Evolutionary conservation across 2,329 filamentous ascomycete species (phyloP), one percentile per base, ranked within the genome.

Genomic region (Fusarium praegraminearum): DNA sequence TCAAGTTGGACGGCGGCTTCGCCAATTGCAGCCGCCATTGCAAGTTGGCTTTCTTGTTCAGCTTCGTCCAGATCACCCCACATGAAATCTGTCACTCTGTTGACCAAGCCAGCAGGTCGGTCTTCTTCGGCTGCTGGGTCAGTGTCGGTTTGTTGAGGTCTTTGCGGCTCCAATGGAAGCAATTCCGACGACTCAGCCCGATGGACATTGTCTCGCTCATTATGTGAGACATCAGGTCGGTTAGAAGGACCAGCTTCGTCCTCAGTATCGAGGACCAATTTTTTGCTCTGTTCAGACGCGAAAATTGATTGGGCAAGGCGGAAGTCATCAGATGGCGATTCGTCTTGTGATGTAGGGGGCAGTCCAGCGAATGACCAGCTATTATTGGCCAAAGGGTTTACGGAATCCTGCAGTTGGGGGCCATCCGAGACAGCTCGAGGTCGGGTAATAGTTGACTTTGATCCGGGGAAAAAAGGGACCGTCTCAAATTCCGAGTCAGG

Each of bases 401-500:
- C 78, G 4, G 77, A 77, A 11, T 81, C 78, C 6, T 79, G 79
- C 8, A 77, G 74, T 44, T 80, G 80, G 6, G 86, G 86, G 0
- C 87, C 87, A 71, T 90, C 88, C 1, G 88, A 90, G 51, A 83
- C 80, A 30, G 88, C 83, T 44, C 88, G 81, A 20, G 85, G 86
- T 38, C 87, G 79, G 20, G 78, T 73, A 33, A 75, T 45, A 51
- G 69, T 69, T 53, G 69, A 52, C 7, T 64, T 38, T 7, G 64
- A 54, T n/a, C 67, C 63, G 24, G 49, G 49, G 38, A 62, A 57
- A 43, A 62, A 63, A 2, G 57, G 47, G 12, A 22, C 32, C 24
- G 54, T 32, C 26, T 59, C 38, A 15, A 64, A 52, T 44, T 70
- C 30, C 30, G 63, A 32, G 33, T 52, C 51, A 12, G 65, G 62